A percentile compares a stretch with the other conserved stretches of the same genome.
Conservation (phyloP, 108 stramenopile genomes). For the Cyclotella atomus region DNA sequence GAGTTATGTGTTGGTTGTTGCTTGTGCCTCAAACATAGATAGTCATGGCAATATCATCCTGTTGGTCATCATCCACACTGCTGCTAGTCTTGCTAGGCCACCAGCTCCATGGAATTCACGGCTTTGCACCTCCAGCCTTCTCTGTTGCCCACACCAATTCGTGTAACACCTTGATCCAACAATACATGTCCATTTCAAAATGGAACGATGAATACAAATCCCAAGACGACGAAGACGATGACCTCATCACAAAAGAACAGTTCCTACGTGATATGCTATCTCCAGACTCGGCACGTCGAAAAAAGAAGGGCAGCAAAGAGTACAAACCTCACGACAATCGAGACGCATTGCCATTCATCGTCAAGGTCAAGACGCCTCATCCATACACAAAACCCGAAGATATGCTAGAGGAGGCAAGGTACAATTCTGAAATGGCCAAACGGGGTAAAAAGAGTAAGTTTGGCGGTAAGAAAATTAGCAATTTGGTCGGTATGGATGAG, state of each 20-base stretch:
- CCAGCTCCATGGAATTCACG: too few species aligned
- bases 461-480: slow-evolving; percentile 18
- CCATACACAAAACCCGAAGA: slow-evolving; percentile 66
- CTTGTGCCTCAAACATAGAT: too few species aligned
- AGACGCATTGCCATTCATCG: slow-evolving; percentile 73
- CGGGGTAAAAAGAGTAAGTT: slow-evolving; percentile 22
- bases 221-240: slow-evolving; percentile 38
- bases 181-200: slow-evolving; percentile 38
- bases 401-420: slow-evolving; percentile 53
- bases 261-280: slow-evolving; percentile 58
- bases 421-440: slow-evolving; percentile 45
- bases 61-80: too few species aligned
- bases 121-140: background rate
- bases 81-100: too few species aligned
- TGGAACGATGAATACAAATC: slow-evolving; percentile 49
- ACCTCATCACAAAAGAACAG: slow-evolving; percentile 56
- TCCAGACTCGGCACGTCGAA: slow-evolving; percentile 9
- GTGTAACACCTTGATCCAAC: background rate
- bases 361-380: slow-evolving; percentile 71
- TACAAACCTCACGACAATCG: slow-evolving; percentile 79
- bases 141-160: background rate
- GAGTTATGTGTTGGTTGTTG: too few species aligned
- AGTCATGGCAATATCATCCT: too few species aligned
- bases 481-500: slow-evolving; percentile 36
- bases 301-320: slow-evolving; percentile 47